Percentiles rank a stretch among this genome's conserved stretches.
Conservation (phyloP, 1,139 yeast genomes). For the Starmera stellimalicola region DNA sequence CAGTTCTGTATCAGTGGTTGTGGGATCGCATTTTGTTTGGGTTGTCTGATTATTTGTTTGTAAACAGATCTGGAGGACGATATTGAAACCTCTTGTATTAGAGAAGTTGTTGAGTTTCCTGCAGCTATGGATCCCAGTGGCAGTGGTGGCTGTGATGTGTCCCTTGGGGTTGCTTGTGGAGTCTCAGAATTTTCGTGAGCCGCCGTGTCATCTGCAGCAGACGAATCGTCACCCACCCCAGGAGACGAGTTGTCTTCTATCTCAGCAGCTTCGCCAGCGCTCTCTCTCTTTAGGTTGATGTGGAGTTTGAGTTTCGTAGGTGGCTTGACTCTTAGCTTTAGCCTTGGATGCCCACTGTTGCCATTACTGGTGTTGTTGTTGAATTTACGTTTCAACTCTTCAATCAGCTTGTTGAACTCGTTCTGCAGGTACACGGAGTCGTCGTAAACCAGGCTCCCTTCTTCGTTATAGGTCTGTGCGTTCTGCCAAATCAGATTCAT, state of each 20-base stretch:
- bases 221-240: conserved; percentile 17
- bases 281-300: conserved; percentile 5
- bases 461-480: conserved; percentile 78
- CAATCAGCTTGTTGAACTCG: conserved; percentile 19
- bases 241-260: background rate
- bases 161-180: no score
- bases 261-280: conserved; percentile 7
- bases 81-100: conserved; percentile 31
- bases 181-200: no score
- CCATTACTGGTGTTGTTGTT: background rate
- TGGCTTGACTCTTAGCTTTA: conserved; percentile 1
- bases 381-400: conserved; percentile 16
- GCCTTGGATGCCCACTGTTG: background rate
- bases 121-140: no score
- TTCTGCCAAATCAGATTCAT: conserved; percentile 70
- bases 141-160: no score
- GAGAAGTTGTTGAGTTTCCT: conserved; percentile 14
- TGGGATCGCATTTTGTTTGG: conserved; percentile 4
- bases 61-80: conserved; percentile 28
- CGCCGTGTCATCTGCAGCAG: conserved; percentile 15
- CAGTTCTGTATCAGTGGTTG: conserved; percentile 18
- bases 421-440: conserved; percentile 65
- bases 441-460: conserved; percentile 69
- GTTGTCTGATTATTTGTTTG: conserved; percentile 16
- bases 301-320: conserved; percentile 1